Base-by-base conservation (phyloP, 257 asterid genomes). In the Eustoma russellianum region DNA sequence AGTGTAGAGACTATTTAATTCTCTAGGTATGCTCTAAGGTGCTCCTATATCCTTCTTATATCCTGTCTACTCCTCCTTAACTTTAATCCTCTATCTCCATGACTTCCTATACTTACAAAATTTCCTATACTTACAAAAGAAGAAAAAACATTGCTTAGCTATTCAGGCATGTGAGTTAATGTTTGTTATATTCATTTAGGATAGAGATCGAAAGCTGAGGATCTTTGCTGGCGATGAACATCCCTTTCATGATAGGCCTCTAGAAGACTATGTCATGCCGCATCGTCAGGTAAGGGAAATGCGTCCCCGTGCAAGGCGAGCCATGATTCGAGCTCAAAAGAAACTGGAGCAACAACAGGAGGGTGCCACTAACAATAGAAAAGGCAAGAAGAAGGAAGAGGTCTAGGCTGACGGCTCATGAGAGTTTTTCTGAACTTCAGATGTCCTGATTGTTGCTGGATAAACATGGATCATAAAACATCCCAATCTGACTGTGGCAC, bases 241-340 rank as follows among this genome's bases (percentile, higher is more conserved):
- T 70, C 94, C 98, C 43, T 91, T 91, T 71, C 82, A 77, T 54
- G 97, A 91, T 62, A 77, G 81, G 74, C 75, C 89, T 18, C 52
- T 83, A 14, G 95, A 87, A 63, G 71, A 81, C 19, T 82, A 75
- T 48, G 70, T 60, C 67, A 91, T 87, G 97, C 95, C 98, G 34
- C 80, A 76, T 30, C 74, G 97, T 55, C 87, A 85, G 72, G 95
- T 92, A 53, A 89, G 94, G 34, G 97, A 92, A 72, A 62, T 92
- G 88, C 78, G 98, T 6, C 97, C 98, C 6, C 94, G 93, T 51
- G 85, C 76, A 13, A 77, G 88, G 52, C 77, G 97, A 44, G 97
- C 97, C 35, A 65, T 82, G 86, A 82, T 91, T 54, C 86, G 98
- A 54, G 98, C 94, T 66, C 88, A 87, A 61, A 87, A 80, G 86